These are phyloP conservation scores for Kregervanrija pseudodelftensis DNA, from an alignment of 805 yeast genomes.

Conservation along the genomic window DNA sequence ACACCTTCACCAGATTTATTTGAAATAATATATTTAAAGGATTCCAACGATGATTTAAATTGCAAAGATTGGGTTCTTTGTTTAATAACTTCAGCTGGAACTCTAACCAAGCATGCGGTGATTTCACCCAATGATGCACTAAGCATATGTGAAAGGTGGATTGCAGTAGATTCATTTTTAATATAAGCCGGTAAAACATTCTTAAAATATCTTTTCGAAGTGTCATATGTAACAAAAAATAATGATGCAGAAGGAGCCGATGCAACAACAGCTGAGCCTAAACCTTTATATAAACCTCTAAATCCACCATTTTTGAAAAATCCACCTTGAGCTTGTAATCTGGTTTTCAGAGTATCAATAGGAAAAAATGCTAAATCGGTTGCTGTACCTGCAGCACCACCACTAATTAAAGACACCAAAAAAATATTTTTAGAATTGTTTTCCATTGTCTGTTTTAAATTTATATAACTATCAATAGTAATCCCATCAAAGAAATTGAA, in stretches of 20 bases:
- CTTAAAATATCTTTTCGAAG: slow-evolving; percentile 40
- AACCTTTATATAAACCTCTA: slow-evolving; percentile 81
- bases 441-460: no score
- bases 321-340: slow-evolving; percentile 94
- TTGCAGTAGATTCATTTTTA: slow-evolving; percentile 19
- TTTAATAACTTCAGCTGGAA: slow-evolving; percentile 94
- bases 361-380: slow-evolving; percentile 95
- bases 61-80: slow-evolving; percentile 83
- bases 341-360: slow-evolving; percentile 88
- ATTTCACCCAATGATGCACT: slow-evolving; percentile 88
- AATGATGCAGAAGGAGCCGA: slow-evolving; percentile 85
- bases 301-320: slow-evolving; percentile 91
- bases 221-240: slow-evolving; percentile 80
- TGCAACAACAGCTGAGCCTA: slow-evolving; percentile 90
- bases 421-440: neutral
- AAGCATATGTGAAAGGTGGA: slow-evolving; percentile 65
- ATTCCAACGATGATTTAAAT: slow-evolving; percentile 51
- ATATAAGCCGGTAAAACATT: slow-evolving; percentile 15
- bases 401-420: slow-evolving; percentile 39
- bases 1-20: slow-evolving; percentile 75
- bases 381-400: slow-evolving; percentile 94
- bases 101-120: slow-evolving; percentile 89
- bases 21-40: slow-evolving; percentile 53
- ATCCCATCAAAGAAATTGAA: no score
- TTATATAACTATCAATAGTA: no score